Percentiles rank a stretch among this genome's conserved stretches.
Evolutionary conservation across 768 basidiomycete species (phyloP).

Genomic region (Serendipita indica): DNA sequence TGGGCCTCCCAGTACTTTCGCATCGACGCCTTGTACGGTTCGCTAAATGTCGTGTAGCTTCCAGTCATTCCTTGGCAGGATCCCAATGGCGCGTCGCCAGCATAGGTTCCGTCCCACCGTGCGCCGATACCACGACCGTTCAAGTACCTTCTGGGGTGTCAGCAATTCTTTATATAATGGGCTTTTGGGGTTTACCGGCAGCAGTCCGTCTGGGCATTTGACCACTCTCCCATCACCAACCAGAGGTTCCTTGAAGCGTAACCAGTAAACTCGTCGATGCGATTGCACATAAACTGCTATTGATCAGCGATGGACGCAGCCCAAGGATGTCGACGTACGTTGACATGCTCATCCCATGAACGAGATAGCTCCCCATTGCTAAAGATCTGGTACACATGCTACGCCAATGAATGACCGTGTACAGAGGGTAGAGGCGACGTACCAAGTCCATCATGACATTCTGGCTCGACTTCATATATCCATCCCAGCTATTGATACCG

Average conservation of each 20-base stretch:
- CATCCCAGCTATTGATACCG: slow-evolving; percentile 47
- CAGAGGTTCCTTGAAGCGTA: slow-evolving; percentile 45
- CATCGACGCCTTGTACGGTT: slow-evolving; percentile 46
- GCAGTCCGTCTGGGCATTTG: slow-evolving; percentile 58
- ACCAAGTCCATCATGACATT: slow-evolving; percentile 56
- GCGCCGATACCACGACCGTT: slow-evolving; percentile 62
- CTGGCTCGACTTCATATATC: slow-evolving; percentile 40
- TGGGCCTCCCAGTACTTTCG: slow-evolving; percentile 73
- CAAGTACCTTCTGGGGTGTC: slow-evolving; percentile 59
- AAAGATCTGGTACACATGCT: slow-evolving; percentile 69
- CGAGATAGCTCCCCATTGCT: slow-evolving; percentile 39
- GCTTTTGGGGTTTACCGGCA: no score
- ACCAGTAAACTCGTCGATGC: slow-evolving; percentile 29
- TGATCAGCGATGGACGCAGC: background rate
- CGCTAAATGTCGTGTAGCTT: slow-evolving; percentile 38
- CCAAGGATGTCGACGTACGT: slow-evolving; percentile 23
- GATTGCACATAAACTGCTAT: slow-evolving; percentile 41
- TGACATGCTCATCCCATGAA: slow-evolving; percentile 41
- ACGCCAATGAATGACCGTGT: background rate
- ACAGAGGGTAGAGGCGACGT: slow-evolving; percentile 14
- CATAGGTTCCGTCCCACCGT: slow-evolving; percentile 48
- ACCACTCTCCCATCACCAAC: slow-evolving; percentile 74
- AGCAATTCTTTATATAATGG: no score
- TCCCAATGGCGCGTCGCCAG: slow-evolving; percentile 33
- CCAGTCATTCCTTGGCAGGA: slow-evolving; percentile 53